A percentile compares a stretch with the other conserved stretches of the same genome.
Conservation (phyloP, 768 basidiomycete species). For the Cytidiella melzeri region DNA sequence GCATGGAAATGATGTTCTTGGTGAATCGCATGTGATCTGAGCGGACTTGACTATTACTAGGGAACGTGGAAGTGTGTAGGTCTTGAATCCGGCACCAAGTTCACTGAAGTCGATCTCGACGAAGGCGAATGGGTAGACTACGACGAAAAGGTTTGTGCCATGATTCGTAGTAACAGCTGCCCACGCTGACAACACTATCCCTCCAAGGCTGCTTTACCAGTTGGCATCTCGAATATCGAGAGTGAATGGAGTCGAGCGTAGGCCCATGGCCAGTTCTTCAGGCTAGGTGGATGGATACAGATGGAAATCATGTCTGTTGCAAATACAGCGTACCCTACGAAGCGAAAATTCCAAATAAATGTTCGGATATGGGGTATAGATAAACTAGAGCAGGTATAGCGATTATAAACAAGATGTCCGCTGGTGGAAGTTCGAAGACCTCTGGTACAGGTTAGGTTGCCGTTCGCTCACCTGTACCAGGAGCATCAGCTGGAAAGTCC, state of each 20-base stretch:
- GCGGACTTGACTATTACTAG: constrained; percentile 40
- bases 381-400: too few species aligned
- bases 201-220: constrained; percentile 50
- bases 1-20: constrained; percentile 12
- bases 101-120: constrained; percentile 58
- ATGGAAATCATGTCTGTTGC: too few species aligned
- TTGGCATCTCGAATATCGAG: constrained; percentile 62
- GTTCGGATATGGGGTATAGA: too few species aligned
- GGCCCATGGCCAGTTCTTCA: too few species aligned
- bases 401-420: too few species aligned
- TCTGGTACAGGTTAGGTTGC: too few species aligned
- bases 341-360: too few species aligned
- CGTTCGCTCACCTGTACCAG: too few species aligned
- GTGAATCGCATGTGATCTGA: not conserved
- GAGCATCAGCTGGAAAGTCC: constrained; percentile 2
- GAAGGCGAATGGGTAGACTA: constrained; percentile 83
- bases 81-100: constrained; percentile 43
- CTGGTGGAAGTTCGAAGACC: too few species aligned
- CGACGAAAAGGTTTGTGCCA: constrained; percentile 70
- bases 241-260: constrained; percentile 64
- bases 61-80: constrained; percentile 78
- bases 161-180: not conserved
- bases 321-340: too few species aligned
- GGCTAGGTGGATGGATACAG: too few species aligned
- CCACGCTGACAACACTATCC: constrained; percentile 6